Percentiles rank a stretch among this genome's conserved stretches.
These are phyloP conservation scores for Fusarium marasasianum DNA, from an alignment of 2,329 filamentous ascomycete genomes.

Conservation along the genomic window DNA sequence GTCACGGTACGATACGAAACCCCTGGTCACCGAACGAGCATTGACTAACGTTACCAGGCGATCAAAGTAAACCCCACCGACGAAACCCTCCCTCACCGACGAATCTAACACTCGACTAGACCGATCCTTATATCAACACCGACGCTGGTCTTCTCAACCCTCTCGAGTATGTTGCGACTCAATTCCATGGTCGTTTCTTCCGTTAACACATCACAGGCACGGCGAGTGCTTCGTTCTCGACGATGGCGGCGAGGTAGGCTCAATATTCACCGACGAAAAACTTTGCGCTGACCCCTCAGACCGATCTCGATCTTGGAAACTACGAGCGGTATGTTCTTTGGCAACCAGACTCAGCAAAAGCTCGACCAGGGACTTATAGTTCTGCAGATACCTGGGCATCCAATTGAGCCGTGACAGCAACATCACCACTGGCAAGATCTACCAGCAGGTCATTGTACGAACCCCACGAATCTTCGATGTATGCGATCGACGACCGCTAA, in stretches of 20 bases:
- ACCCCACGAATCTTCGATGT: not conserved
- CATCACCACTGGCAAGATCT: slow-evolving; percentile 98
- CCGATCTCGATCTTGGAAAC: slow-evolving; percentile 66
- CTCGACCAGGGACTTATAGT: not conserved
- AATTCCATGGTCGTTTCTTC: not conserved
- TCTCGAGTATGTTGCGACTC: slow-evolving; percentile 42
- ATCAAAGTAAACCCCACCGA: slow-evolving; percentile 20
- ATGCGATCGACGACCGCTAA: not conserved
- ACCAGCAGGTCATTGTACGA: slow-evolving; percentile 82
- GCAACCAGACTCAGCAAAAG: not conserved
- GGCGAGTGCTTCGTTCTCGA: slow-evolving; percentile 90
- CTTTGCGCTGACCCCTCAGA: slow-evolving; percentile 41
- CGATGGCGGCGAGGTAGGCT: slow-evolving; percentile 59
- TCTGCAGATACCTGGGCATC: slow-evolving; percentile 73
- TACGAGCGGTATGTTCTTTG: slow-evolving; percentile 55
- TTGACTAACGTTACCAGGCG: slow-evolving; percentile 33
- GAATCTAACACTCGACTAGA: slow-evolving; percentile 50
- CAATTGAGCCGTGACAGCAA: slow-evolving; percentile 88
- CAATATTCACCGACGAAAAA: not conserved
- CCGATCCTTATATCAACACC: slow-evolving; percentile 61
- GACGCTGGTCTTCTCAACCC: slow-evolving; percentile 46
- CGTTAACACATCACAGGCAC: slow-evolving; percentile 62
- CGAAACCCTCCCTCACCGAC: not conserved
- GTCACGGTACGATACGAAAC: slow-evolving; percentile 56
- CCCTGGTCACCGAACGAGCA: not conserved